Percentiles rank a stretch among this genome's conserved stretches.
Conservation (phyloP, 441 rosid genomes). For the Jatropha multifida region DNA sequence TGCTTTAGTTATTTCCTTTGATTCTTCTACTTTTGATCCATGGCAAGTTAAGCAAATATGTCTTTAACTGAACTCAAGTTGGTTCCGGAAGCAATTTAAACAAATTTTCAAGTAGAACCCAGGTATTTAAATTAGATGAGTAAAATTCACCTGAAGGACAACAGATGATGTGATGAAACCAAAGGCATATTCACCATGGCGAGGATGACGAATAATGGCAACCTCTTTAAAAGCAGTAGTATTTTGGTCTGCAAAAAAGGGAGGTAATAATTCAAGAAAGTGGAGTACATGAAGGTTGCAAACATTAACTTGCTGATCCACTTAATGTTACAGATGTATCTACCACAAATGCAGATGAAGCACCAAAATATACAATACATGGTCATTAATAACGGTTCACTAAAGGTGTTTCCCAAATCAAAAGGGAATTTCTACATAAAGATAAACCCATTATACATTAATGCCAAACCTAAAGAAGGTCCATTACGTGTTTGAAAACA, state of each 20-base stretch:
- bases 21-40: neutral
- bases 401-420: neutral
- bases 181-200: conserved; percentile 92
- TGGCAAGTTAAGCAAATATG: neutral
- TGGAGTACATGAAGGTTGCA: conserved; percentile 2
- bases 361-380: neutral
- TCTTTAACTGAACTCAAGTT: neutral
- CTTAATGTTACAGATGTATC: neutral
- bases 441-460: neutral
- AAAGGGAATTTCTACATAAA: neutral
- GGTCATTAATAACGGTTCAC: neutral
- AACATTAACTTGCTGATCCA: conserved; percentile 9
- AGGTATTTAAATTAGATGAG: neutral
- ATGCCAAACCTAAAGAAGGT: conserved; percentile 2
- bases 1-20: conserved; percentile 3
- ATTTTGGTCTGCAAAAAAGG: conserved; percentile 76
- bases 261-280: conserved; percentile 6
- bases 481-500: neutral
- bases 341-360: neutral
- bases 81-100: conserved; percentile 11
- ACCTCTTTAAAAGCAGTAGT: conserved; percentile 94
- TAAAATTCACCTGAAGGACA: conserved; percentile 61
- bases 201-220: conserved; percentile 95
- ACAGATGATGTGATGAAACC: conserved; percentile 93
- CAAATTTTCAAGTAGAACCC: neutral